Evolutionary conservation across 2,329 filamentous ascomycete species (phyloP), one percentile per base, ranked within the genome.

Genomic region (Pseudocercospora pini-densiflorae): DNA sequence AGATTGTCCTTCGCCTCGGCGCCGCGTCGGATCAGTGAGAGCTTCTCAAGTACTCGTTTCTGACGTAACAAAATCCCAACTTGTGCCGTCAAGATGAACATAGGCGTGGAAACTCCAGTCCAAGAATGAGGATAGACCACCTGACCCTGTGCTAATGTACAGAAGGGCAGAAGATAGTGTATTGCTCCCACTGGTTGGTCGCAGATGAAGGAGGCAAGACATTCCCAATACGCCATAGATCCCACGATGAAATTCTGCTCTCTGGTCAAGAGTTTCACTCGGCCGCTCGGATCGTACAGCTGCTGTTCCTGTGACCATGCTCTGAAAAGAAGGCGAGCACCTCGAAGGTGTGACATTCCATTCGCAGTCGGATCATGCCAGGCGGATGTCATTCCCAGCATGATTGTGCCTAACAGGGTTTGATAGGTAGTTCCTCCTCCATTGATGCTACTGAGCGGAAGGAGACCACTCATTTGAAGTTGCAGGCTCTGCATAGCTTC

Each of bases 141-240:
- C 31, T 70, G 68, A 3, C 68, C 61, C 21, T 68, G 36, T 1
- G 58, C 61, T 1, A 66, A 29, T 10, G n/a, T 21, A 19, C 49
- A 58, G 29, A 70, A 70, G 14, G 58, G 62, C 3, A 24, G 49
- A 12, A 70, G 53, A 36, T 64, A 64, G 8, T 53, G 55, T 21
- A 70, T 47, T 12, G 58, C 45, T 12, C 62, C 58, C 9, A 64
- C 10, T 16, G 63, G 19, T 36, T 70, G 63, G 33, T 70, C 68
- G 9, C 23, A 54, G 9, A 70, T 63, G 40, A 68, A 64, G 2
- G 68, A 68, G n/a, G 63, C 61, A 6, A 68, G 63, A 45, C 60
- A 70, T 54, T 70, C 65, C 61, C 63, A 62, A 24, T 66, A 70
- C n/a, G 61, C 65, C 68, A 68, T 68, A 10, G 65, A 63, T 6